Conservation (phyloP, 2,329 filamentous ascomycete species). For the Fusarium sacchari region DNA sequence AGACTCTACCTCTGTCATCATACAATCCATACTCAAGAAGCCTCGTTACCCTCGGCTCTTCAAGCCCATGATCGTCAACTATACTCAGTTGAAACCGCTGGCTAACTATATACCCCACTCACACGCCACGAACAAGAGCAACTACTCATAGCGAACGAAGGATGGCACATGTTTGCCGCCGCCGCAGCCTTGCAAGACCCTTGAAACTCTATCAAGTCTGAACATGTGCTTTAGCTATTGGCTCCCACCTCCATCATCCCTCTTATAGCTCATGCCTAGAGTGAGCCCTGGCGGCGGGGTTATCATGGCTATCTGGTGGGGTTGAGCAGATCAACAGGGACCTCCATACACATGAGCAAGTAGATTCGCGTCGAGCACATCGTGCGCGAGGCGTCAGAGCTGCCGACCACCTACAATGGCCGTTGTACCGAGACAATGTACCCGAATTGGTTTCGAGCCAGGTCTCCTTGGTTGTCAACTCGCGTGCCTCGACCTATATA, state of each 20-base stretch:
- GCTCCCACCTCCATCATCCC: constrained; percentile 43
- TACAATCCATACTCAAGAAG: background rate
- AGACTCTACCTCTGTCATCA: background rate
- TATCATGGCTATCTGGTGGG: constrained; percentile 38
- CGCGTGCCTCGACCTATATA: constrained; percentile 34
- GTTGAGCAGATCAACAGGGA: constrained; percentile 37
- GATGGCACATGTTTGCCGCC: constrained; percentile 40
- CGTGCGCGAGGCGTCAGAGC: constrained; percentile 26
- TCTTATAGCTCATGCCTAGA: constrained; percentile 1
- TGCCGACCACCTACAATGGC: constrained; percentile 15
- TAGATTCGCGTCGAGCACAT: constrained; percentile 27
- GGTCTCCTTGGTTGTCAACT: constrained; percentile 1
- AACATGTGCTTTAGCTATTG: constrained; percentile 58
- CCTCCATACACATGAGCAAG: constrained; percentile 23
- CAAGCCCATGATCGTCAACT: constrained; percentile 22
- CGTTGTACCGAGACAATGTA: constrained; percentile 14
- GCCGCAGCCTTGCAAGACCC: constrained; percentile 38
- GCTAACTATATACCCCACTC: constrained; percentile 30
- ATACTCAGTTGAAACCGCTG: constrained; percentile 9
- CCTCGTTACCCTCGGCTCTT: background rate
- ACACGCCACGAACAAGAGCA: constrained; percentile 23
- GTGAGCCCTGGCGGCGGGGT: constrained; percentile 39
- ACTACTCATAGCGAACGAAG: constrained; percentile 40
- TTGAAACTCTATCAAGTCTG: constrained; percentile 39
- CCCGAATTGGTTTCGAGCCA: constrained; percentile 2